phyloP scores from a whole-genome alignment of 345 rosid genomes.

The Populus pruinosa region DNA sequence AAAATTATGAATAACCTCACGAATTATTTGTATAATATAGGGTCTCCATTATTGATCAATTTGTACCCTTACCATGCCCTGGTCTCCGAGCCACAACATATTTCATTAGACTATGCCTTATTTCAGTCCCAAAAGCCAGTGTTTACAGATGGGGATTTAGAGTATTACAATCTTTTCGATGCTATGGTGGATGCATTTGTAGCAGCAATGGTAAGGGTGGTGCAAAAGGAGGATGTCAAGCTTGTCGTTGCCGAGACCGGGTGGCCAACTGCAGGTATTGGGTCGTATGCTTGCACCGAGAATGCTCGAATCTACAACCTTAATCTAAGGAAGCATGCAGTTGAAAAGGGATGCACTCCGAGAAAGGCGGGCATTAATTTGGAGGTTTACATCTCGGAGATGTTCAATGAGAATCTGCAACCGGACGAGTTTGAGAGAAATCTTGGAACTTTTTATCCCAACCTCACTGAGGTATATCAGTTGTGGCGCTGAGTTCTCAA shows the following conservation, averaged over 20 bases:
- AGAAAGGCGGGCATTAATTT: slow-evolving; percentile 19
- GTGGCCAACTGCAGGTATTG: slow-evolving; percentile 7
- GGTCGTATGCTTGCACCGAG: background rate
- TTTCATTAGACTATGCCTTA: slow-evolving; percentile 17
- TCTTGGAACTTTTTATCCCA: slow-evolving; percentile 27
- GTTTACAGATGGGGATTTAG: slow-evolving; percentile 5
- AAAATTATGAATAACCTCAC: slow-evolving; percentile 5
- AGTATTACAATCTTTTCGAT: slow-evolving; percentile 20
- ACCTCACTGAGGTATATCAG: slow-evolving; percentile 20
- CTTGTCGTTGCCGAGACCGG: slow-evolving; percentile 9
- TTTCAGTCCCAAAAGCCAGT: slow-evolving; percentile 9
- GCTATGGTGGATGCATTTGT: slow-evolving; percentile 27
- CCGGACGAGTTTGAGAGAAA: slow-evolving; percentile 4
- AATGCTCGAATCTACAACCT: slow-evolving; percentile 3
- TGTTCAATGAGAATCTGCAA: slow-evolving; percentile 28
- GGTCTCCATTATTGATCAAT: slow-evolving; percentile 17
- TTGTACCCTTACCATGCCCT: slow-evolving; percentile 17
- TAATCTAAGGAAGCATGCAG: slow-evolving; percentile 3
- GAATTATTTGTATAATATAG: background rate
- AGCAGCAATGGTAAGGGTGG: slow-evolving; percentile 22
- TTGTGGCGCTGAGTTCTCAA: slow-evolving; percentile 14
- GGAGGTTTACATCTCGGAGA: slow-evolving; percentile 23
- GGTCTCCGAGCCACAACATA: slow-evolving; percentile 1
- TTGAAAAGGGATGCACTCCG: slow-evolving; percentile 6
- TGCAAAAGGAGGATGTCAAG: slow-evolving; percentile 10